Evolutionary conservation across 345 rosid species (phyloP).

Genomic region (Eucalyptus guilfoylei): DNA sequence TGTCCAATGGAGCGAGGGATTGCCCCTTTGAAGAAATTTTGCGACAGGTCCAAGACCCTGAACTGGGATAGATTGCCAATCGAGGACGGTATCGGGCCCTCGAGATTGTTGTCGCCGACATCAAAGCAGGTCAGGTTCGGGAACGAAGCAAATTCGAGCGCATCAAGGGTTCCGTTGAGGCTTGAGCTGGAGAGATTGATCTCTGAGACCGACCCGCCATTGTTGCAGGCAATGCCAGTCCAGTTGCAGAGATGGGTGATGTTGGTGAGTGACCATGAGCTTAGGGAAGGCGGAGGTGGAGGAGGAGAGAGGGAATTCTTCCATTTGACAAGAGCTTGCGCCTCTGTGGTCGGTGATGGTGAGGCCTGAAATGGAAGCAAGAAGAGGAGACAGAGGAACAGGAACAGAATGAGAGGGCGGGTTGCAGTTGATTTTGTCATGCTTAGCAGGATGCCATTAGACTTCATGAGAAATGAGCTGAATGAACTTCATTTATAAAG

Average conservation of each 20-base stretch:
- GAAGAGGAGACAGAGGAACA: not conserved
- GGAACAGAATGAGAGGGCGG: not conserved
- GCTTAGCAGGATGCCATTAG: no score
- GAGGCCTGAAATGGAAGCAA: conserved; percentile 8
- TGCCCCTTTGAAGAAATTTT: no score
- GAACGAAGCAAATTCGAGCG: no score
- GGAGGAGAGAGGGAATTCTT: not conserved
- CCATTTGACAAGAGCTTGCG: conserved; percentile 57
- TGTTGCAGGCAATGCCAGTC: conserved; percentile 32
- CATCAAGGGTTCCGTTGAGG: conserved; percentile 20
- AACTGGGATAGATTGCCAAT: no score
- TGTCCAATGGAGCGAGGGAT: no score
- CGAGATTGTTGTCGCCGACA: no score
- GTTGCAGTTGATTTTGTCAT: not conserved
- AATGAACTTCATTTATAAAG: no score
- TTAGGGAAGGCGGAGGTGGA: conserved; percentile 16
- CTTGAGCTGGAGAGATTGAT: conserved; percentile 17
- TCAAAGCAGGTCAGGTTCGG: no score
- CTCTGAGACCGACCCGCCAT: conserved; percentile 8
- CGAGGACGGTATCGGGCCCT: no score
- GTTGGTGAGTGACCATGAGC: conserved; percentile 46
- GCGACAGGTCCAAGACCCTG: no score
- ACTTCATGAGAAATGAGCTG: no score
- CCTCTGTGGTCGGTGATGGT: conserved; percentile 33
- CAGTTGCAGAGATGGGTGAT: conserved; percentile 50